Evolutionary conservation across 164 flowering plant genomes (phyloP), one percentile per base, ranked within the genome.

Genomic region (Echeveria elegans): DNA sequence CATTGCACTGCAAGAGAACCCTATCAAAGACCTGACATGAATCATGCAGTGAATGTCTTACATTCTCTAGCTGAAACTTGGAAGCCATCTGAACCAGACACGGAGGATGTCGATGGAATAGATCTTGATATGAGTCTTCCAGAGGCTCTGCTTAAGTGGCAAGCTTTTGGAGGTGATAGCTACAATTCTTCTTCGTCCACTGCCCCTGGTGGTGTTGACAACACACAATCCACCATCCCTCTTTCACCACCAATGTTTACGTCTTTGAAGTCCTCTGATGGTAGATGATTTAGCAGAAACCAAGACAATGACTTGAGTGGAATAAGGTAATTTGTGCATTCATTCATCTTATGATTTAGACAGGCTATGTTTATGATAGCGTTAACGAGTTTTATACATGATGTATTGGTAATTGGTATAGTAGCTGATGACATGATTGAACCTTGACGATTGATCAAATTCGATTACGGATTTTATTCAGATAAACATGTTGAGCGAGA

Each of bases 1-100:
- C 92, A 93, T 71, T 93, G 98, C 82, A 75, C 79, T 30, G 88
- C 95, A 4, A 75, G 97, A 70, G 95, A 93, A 74, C 90, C 97
- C 6, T 64, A 79, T 72, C 97, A 90, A 72, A 81, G 98, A 73
- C 98, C 97, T 1, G 97, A 93, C 72, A 93, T 93, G 98, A 78
- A 90, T 29, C 96, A 89, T 58, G 88, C 70, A 0, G 98, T 93
- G 30, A 88, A 84, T 69, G 92, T 89, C 31, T 78, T 93, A 6
- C 86, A 94, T 0, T 82, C 90, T 10, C 87, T 90, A 5, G 86
- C 79, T 5, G 94, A 90, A 69, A 65, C 76, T 6, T 93, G 98
- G 98, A 85, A 88, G 70, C 98, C 98, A 0, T 14, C 86, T 0
- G 82, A 82, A 37, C 79, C 76, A 6, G 86, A 83, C 47, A 43